Conservation (phyloP, 805 yeast genomes). For the Lachancea sp. region DNA sequence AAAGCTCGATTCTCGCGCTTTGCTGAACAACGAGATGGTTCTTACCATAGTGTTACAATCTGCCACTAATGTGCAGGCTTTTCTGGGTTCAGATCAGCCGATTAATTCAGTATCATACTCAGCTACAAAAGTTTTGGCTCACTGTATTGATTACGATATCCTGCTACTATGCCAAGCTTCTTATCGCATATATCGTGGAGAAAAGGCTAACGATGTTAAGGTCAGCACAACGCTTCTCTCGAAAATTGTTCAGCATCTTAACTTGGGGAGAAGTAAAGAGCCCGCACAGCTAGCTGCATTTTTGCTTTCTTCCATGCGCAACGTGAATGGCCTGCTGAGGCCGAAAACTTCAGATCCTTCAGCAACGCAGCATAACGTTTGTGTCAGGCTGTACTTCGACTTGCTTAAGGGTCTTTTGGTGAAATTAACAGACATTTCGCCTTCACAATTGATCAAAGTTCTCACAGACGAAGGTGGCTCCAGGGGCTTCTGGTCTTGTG, state of each 20-base stretch:
- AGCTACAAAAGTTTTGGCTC: slow-evolving; percentile 35
- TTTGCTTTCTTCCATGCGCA: slow-evolving; percentile 25
- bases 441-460: slow-evolving; percentile 34
- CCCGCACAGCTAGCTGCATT: slow-evolving; percentile 30
- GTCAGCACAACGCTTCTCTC: slow-evolving; percentile 30
- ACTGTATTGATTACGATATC: slow-evolving; percentile 43
- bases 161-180: slow-evolving; percentile 38
- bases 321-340: slow-evolving; percentile 30
- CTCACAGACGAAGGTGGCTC: slow-evolving; percentile 40
- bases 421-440: slow-evolving; percentile 37
- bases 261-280: slow-evolving; percentile 14
- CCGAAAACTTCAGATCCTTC: slow-evolving; percentile 18
- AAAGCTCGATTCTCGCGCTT: slow-evolving; percentile 45
- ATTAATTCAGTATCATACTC: slow-evolving; percentile 31
- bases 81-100: slow-evolving; percentile 26
- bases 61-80: slow-evolving; percentile 29
- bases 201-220: slow-evolving; percentile 23
- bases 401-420: slow-evolving; percentile 33
- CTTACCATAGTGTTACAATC: slow-evolving; percentile 31
- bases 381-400: slow-evolving; percentile 25
- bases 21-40: slow-evolving; percentile 34
- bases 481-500: slow-evolving; percentile 66
- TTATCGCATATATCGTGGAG: slow-evolving; percentile 31
- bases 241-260: slow-evolving; percentile 8
- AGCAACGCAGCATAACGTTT: slow-evolving; percentile 22